Base-by-base conservation (phyloP, 441 rosid genomes). In the Melastoma candidum region DNA sequence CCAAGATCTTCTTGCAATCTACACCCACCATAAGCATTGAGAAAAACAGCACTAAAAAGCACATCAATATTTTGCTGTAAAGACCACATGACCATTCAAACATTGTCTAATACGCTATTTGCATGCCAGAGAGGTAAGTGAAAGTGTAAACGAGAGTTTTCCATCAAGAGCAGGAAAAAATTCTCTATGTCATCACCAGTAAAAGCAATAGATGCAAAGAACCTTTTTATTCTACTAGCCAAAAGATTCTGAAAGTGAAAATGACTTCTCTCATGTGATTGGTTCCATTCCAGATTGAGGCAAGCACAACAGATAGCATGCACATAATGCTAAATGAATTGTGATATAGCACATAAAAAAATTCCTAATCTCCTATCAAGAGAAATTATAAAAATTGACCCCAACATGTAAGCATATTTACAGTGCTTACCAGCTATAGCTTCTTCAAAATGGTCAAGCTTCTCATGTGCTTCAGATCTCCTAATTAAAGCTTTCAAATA, bases 401-500 rank as follows among this genome's bases (percentile, higher is more conserved):
- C 56, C 10, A n/a, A 27, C 36, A 11, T 52, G 44, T 13, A 10
- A 24, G 43, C 10, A 25, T 52, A 0, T 3, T 14, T 14, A 12
- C 32, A 24, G 44, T 26, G 48, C 63, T 32, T 63, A 89, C 99
- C 95, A 47, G 80, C 73, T 52, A 85, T 65, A 60, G 99, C 94
- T 61, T 87, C 96, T 68, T 94, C 99, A 56, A 71, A 89, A 58
- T 86, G 76, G 61, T 89, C 85, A 46, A 81, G 93, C 79, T 82
- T 94, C 73, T 94, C 97, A 46, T 76, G 81, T 44, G 96, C 95
- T 61, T 89, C 96, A 52, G 75, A 84, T 61, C 99, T 82, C 70
- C 93, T 79, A 50, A 72, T 49, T 66, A 84, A 61, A 60, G 89
- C 95, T 77, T 94, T 89, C 58, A 68, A 48, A 67, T 94, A 94